Percentiles rank a stretch among this genome's conserved stretches.
Evolutionary conservation across 2,329 filamentous ascomycete genomes (phyloP).

Genomic region (Penicillium decumbens): DNA sequence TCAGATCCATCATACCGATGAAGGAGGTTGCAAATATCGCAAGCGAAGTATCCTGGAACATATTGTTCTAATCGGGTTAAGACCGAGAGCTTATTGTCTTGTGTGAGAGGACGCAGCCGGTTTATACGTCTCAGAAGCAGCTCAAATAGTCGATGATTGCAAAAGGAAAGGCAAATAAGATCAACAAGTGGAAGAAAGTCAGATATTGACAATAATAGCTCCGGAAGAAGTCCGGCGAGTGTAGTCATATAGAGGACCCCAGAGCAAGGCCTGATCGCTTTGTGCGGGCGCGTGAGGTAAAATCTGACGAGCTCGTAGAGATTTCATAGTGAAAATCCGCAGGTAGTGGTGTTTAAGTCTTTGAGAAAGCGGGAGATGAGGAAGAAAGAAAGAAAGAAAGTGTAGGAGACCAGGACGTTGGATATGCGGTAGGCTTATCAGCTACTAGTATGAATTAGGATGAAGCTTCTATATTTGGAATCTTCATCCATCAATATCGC

Average conservation of each 20-base stretch:
- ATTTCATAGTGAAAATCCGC: background rate
- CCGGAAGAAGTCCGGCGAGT: slow-evolving; percentile 1
- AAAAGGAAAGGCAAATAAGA: slow-evolving; percentile 8
- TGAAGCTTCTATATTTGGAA: no score
- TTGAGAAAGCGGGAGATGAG: background rate
- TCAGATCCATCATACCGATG: slow-evolving; percentile 11
- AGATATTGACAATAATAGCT: slow-evolving; percentile 4
- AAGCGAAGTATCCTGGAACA: slow-evolving; percentile 12
- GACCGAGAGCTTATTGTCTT: slow-evolving; percentile 1
- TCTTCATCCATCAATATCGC: no score
- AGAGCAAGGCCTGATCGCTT: background rate
- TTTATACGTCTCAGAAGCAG: background rate
- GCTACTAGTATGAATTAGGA: background rate
- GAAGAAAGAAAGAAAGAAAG: background rate
- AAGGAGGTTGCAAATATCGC: slow-evolving; percentile 6
- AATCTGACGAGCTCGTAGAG: background rate
- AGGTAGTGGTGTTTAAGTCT: background rate
- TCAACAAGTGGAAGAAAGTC: slow-evolving; percentile 7
- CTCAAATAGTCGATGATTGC: slow-evolving; percentile 6
- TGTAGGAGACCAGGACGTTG: background rate
- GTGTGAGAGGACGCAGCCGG: background rate
- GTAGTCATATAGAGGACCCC: background rate
- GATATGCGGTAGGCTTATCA: background rate
- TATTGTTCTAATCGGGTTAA: slow-evolving; percentile 12
- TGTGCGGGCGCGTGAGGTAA: background rate